Evolutionary conservation across 2,329 filamentous ascomycete genomes (phyloP).

Genomic region (Penicillium oxalicum): DNA sequence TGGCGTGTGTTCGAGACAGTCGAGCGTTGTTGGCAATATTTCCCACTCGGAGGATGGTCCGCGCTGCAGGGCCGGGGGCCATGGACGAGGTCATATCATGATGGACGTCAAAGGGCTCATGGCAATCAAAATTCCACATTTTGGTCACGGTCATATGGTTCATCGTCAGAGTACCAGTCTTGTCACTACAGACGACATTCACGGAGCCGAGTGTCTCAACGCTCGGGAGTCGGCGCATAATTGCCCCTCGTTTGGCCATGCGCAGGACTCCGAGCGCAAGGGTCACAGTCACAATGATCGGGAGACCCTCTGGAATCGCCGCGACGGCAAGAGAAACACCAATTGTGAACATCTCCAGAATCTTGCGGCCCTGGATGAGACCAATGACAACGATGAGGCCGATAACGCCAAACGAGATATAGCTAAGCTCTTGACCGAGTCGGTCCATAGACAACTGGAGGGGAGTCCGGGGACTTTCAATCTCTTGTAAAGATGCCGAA

Average conservation of each 20-base stretch:
- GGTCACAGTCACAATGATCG: slow-evolving; percentile 97
- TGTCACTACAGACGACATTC: slow-evolving; percentile 98
- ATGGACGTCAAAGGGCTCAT: slow-evolving; percentile 51
- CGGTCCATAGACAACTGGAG: slow-evolving; percentile 95
- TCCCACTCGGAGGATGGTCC: slow-evolving; percentile 79
- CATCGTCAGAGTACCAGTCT: slow-evolving; percentile 91
- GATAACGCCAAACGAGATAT: slow-evolving; percentile 93
- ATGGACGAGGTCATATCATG: slow-evolving; percentile 46
- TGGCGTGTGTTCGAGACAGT: slow-evolving; percentile 65
- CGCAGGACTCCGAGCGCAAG: slow-evolving; percentile 88
- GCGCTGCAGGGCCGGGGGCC: slow-evolving; percentile 64
- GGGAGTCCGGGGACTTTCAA: slow-evolving; percentile 89
- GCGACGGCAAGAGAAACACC: slow-evolving; percentile 94
- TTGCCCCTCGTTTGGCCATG: slow-evolving; percentile 92
- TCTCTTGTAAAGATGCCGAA: slow-evolving; percentile 86
- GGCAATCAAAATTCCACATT: slow-evolving; percentile 84
- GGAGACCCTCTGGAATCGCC: slow-evolving; percentile 89
- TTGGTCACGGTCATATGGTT: slow-evolving; percentile 98
- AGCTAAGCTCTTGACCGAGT: slow-evolving; percentile 92
- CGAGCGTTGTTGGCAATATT: slow-evolving; percentile 96
- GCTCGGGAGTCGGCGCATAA: slow-evolving; percentile 90
- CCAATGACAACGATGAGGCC: slow-evolving; percentile 87
- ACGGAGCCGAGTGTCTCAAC: slow-evolving; percentile 98
- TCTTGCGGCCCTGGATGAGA: slow-evolving; percentile 77
- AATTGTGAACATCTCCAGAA: slow-evolving; percentile 95